These are phyloP conservation scores for Hypoxylon sp. DNA, from an alignment of 2,329 filamentous ascomycete genomes.

Conservation along the genomic window DNA sequence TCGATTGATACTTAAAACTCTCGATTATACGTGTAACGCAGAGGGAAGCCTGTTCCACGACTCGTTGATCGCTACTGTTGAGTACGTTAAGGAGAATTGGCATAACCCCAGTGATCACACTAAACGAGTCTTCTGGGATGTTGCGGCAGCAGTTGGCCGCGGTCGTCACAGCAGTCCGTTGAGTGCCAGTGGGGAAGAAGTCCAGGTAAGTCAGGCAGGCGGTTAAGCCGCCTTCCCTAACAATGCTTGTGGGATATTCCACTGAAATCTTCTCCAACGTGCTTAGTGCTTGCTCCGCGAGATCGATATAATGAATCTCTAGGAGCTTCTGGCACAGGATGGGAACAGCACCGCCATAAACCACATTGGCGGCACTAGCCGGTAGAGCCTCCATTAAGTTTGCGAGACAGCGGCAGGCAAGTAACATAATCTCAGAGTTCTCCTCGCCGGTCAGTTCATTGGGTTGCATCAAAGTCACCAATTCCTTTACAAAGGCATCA, in stretches of 20 bases:
- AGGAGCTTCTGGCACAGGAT: slow-evolving; percentile 94
- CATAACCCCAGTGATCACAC: slow-evolving; percentile 95
- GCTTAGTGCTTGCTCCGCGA: slow-evolving; percentile 96
- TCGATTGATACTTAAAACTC: slow-evolving; percentile 91
- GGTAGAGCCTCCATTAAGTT: slow-evolving; percentile 98
- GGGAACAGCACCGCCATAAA: slow-evolving; percentile 96
- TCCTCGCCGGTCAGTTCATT: slow-evolving; percentile 86
- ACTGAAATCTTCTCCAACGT: slow-evolving; percentile 98
- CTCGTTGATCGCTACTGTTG: slow-evolving; percentile 92
- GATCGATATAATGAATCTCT: slow-evolving; percentile 96
- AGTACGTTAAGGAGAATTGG: slow-evolving; percentile 92
- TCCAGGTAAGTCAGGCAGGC: slow-evolving; percentile 97
- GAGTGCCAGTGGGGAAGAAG: slow-evolving; percentile 97
- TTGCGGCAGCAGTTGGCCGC: slow-evolving; percentile 99
- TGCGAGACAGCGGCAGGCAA: slow-evolving; percentile 94
- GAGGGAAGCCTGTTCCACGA: slow-evolving; percentile 95
- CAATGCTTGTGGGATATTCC: slow-evolving; percentile 94
- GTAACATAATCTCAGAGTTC: slow-evolving; percentile 96
- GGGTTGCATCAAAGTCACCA: slow-evolving; percentile 91
- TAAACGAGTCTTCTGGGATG: slow-evolving; percentile 93
- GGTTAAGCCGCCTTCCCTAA: slow-evolving; percentile 93
- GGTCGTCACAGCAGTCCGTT: slow-evolving; percentile 95
- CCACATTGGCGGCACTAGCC: slow-evolving; percentile 92
- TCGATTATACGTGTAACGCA: slow-evolving; percentile 97
- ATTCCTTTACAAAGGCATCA: slow-evolving; percentile 94